Percentiles rank a stretch among this genome's conserved stretches.
phyloP scores from a whole-genome alignment of 768 basidiomycete genomes.

The Dioszegia aurantiaca region DNA sequence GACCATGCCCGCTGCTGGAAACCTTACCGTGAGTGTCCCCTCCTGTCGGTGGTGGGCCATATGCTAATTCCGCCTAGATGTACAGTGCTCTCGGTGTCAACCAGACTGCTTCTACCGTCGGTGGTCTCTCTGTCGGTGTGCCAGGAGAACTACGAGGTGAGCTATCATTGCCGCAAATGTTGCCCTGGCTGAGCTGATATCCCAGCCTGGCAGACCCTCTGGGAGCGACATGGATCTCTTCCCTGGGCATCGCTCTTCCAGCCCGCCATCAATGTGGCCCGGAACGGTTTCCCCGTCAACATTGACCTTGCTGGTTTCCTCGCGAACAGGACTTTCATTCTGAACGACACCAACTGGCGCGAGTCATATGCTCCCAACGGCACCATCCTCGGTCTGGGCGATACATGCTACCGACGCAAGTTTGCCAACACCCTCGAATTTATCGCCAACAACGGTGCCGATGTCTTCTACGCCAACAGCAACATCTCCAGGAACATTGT shows the following conservation, averaged over 20 bases:
- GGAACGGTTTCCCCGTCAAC: conserved; percentile 48
- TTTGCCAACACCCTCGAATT: conserved; percentile 35
- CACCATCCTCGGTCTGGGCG: conserved; percentile 29
- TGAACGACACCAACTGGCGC: conserved; percentile 26
- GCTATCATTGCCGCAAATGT: background rate
- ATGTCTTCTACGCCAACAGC: conserved; percentile 25
- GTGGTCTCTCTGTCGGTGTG: conserved; percentile 45
- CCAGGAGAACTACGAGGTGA: conserved; percentile 47
- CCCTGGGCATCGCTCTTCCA: conserved; percentile 42
- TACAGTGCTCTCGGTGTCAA: conserved; percentile 26
- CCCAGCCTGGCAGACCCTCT: conserved; percentile 37
- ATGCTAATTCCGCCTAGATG: conserved; percentile 21
- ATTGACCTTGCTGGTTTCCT: conserved; percentile 35
- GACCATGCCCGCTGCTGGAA: conserved; percentile 39
- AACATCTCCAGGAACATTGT: conserved; percentile 29
- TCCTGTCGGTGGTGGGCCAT: too few relatives aligned
- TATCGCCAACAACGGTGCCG: conserved; percentile 22
- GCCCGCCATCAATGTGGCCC: conserved; percentile 45
- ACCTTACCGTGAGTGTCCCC: conserved; percentile 30
- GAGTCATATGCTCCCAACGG: conserved; percentile 39
- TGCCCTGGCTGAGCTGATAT: background rate
- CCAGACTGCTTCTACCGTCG: conserved; percentile 41
- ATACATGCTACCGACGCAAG: conserved; percentile 27
- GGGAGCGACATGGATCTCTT: conserved; percentile 36
- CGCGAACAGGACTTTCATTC: conserved; percentile 18